Evolutionary conservation across 345 rosid genomes (phyloP), one percentile per base, ranked within the genome.

Genomic region (Syzygium jambos): DNA sequence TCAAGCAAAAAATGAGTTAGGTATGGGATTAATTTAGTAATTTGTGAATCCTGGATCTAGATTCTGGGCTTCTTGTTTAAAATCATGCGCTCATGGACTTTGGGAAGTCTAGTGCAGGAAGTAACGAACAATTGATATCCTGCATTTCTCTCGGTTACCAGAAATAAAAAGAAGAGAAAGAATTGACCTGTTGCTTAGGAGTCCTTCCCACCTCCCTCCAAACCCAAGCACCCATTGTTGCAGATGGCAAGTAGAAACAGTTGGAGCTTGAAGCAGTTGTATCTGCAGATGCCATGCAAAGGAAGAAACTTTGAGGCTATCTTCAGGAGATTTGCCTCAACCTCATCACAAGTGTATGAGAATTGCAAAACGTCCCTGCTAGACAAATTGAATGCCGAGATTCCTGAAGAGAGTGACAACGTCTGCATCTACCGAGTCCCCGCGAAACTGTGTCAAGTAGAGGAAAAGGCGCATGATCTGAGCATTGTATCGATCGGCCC

Each of bases 381-480:
- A 15, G 38, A 84, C 73, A 51, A 87, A 86, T 85, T 88, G 41
- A 85, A 77, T 12, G 56, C 68, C 21, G 25, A 55, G 27, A 86
- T 61, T 85, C 65, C 84, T 51, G 59, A 65, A 85, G 49, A 82
- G 34, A 82, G 85, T 54, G 59, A 77, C 55, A 19, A 73, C 21
- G 86, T 88, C 73, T 89, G 86, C 89, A 89, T 91, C 85, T 89
- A 91, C 88, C 14, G 84, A 25, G 92, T 91, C 52, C 92, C 91
- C 1, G 4, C 27, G 8, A 85, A 86, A 29, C 78, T 89, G 86
- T 91, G 87, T 17, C 61, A 19, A 9, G 49, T 19, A 73, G 80
- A 73, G 43, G 80, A 25, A 19, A 82, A 68, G 85, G 93, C 90
- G n/a, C 89, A 91, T 30, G 5, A 29, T 80, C 91, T 90, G 34